Conservation (phyloP, 192 early-diverging fungal species). For the Gigaspora rosea region DNA sequence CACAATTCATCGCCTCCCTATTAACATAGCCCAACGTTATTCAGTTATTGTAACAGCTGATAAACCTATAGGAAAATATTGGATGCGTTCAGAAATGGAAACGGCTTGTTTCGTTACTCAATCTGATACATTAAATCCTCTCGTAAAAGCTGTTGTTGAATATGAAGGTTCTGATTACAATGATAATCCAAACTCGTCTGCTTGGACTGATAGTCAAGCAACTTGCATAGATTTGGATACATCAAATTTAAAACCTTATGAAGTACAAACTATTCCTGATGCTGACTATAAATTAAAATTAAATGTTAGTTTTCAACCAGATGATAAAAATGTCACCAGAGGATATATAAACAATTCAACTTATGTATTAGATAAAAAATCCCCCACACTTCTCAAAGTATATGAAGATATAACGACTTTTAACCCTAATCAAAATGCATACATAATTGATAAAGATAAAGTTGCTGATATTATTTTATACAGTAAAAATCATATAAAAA, state of each 20-base stretch:
- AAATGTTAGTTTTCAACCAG: neutral
- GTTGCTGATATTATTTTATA: slow-evolving; percentile 33
- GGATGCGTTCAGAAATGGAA: slow-evolving; percentile 49
- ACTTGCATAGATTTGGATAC: slow-evolving; percentile 39
- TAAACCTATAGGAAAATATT: slow-evolving; percentile 47
- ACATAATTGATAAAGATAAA: slow-evolving; percentile 39
- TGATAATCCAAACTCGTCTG: slow-evolving; percentile 5
- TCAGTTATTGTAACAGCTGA: slow-evolving; percentile 53
- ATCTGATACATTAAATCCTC: slow-evolving; percentile 31
- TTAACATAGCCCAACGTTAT: slow-evolving; percentile 52
- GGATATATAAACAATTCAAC: slow-evolving; percentile 15
- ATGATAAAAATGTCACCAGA: neutral
- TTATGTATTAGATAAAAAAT: neutral
- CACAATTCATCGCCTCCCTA: slow-evolving; percentile 42
- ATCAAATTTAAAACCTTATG: slow-evolving; percentile 36
- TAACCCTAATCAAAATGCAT: slow-evolving; percentile 21
- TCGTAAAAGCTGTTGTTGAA: slow-evolving; percentile 40
- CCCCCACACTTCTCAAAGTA: slow-evolving; percentile 29
- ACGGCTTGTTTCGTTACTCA: slow-evolving; percentile 37
- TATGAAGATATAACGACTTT: slow-evolving; percentile 25
- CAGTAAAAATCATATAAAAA: neutral
- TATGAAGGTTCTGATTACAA: slow-evolving; percentile 43
- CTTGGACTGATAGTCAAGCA: slow-evolving; percentile 27
- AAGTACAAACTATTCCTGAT: neutral
- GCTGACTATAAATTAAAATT: neutral